Evolutionary conservation across 805 yeast genomes (phyloP), one percentile per base, ranked within the genome.

Genomic region (Lachancea nothofagi): DNA sequence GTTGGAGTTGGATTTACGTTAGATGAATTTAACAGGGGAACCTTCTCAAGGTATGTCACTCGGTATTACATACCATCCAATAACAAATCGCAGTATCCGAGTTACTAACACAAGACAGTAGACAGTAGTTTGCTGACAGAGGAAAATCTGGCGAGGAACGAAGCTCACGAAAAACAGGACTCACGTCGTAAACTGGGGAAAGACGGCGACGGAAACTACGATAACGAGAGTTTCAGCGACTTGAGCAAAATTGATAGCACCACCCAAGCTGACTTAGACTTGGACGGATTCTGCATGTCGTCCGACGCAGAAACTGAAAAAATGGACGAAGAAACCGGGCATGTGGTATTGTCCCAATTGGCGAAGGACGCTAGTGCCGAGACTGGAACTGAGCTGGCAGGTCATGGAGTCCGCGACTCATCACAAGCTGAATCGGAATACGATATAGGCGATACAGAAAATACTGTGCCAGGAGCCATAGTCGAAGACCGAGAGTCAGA

Each of bases 271-370:
- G 83, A 77, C 41, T 59, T 77, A 46, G 78, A 75, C 34, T 29
- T 55, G 18, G 49, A 55, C 8, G 62, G 55, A 31, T 51, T 50
- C 38, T 57, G 53, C 38, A 46, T 59, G 22, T 54, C 62, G 9
- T 81, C 93, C 12, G 96, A 88, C 61, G 95, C 93, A 13, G 97
- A 88, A 57, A 88, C 97, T 0, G 96, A 88, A 55, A 81, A 77
- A 51, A 77, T 87, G 85, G 90, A 78, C 31, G 55, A 63, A 46
- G 57, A 64, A 43, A 5, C 38, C 3, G 38, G 30, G n/a, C 38
- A 33, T 27, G 29, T 29, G 13, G 29, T 22, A 6, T 33, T 38
- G 23, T 27, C 33, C 17, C 32, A 32, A 33, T 33, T 38, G 28
- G 36, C 42, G 5, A 18, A 22, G 14, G 37, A 31, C 12, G 3